These are phyloP conservation scores for Tricholoma hemisulphureum DNA, from an alignment of 768 basidiomycete species.

Conservation along the genomic window DNA sequence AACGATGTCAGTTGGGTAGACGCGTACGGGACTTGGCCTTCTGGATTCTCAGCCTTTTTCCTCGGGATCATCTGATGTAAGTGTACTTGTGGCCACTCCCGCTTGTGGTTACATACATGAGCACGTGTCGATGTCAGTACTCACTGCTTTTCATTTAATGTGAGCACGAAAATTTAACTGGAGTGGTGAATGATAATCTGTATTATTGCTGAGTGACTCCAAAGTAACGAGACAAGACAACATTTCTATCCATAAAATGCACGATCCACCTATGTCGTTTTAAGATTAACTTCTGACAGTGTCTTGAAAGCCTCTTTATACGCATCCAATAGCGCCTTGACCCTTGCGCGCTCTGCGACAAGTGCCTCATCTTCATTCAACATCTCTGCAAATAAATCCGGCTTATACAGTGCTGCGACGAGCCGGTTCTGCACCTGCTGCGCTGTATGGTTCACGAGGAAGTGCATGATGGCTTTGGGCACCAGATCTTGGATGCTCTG, in stretches of 20 bases:
- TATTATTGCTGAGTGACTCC: too few relatives aligned
- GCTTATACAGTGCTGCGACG: constrained; percentile 93
- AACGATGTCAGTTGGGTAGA: too few relatives aligned
- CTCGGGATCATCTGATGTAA: too few relatives aligned
- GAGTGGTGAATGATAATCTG: too few relatives aligned
- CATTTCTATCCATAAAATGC: constrained; percentile 55
- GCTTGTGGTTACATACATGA: too few relatives aligned
- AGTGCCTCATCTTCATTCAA: constrained; percentile 94
- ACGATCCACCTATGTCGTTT: constrained; percentile 52
- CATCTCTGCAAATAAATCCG: constrained; percentile 85
- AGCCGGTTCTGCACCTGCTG: constrained; percentile 96
- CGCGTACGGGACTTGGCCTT: constrained; percentile 39
- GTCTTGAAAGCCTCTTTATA: constrained; percentile 94
- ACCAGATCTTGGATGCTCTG: constrained; percentile 97
- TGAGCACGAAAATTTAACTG: too few relatives aligned
- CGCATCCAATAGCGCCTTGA: constrained; percentile 92
- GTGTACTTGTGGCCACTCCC: too few relatives aligned
- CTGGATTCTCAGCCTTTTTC: constrained; percentile 23
- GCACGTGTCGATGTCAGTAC: too few relatives aligned
- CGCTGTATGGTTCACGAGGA: constrained; percentile 94
- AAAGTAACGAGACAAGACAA: constrained; percentile 63
- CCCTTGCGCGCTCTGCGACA: constrained; percentile 88
- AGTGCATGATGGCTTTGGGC: constrained; percentile 98
- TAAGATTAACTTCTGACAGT: constrained; percentile 77
- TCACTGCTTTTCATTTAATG: too few relatives aligned